Percentiles rank a stretch among this genome's conserved stretches.
phyloP scores from a whole-genome alignment of 1,284 basidiomycete genomes.

The Trametes sp. region DNA sequence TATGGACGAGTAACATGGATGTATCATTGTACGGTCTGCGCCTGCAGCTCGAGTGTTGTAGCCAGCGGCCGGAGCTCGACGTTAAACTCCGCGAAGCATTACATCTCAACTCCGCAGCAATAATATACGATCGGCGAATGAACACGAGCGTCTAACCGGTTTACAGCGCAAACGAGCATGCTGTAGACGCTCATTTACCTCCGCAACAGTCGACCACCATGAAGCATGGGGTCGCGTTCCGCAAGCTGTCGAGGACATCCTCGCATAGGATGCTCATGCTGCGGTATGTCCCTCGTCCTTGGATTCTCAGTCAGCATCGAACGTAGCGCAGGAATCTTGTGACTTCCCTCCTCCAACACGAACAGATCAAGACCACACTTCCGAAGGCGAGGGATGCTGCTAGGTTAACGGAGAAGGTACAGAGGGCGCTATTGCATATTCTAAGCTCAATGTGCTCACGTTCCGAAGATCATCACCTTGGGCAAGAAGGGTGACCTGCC shows the following conservation, averaged over 20 bases:
- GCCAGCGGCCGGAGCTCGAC: no score
- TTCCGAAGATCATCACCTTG: conserved; percentile 81
- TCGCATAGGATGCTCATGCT: conserved; percentile 90
- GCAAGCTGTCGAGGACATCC: conserved; percentile 87
- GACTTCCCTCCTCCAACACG: conserved; percentile 93
- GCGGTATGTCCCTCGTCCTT: conserved; percentile 55
- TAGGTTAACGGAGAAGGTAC: conserved; percentile 91
- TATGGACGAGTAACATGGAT: no score
- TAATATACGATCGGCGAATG: conserved; percentile 26
- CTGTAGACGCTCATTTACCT: conserved; percentile 18
- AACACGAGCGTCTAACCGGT: neutral
- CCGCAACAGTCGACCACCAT: conserved; percentile 50
- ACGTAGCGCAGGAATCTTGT: conserved; percentile 81
- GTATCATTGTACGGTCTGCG: no score
- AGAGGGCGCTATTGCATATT: conserved; percentile 1
- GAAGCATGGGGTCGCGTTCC: conserved; percentile 92
- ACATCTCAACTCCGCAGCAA: conserved; percentile 3
- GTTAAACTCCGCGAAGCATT: conserved; percentile 4
- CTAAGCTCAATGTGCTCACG: conserved; percentile 1
- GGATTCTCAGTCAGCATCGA: neutral
- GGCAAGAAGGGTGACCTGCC: conserved; percentile 83
- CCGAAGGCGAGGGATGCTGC: conserved; percentile 96
- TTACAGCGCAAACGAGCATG: conserved; percentile 3
- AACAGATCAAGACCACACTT: conserved; percentile 95
- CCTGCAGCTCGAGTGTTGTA: no score